Base-by-base conservation (phyloP, 257 asterid species). In the Perilla frutescens region DNA sequence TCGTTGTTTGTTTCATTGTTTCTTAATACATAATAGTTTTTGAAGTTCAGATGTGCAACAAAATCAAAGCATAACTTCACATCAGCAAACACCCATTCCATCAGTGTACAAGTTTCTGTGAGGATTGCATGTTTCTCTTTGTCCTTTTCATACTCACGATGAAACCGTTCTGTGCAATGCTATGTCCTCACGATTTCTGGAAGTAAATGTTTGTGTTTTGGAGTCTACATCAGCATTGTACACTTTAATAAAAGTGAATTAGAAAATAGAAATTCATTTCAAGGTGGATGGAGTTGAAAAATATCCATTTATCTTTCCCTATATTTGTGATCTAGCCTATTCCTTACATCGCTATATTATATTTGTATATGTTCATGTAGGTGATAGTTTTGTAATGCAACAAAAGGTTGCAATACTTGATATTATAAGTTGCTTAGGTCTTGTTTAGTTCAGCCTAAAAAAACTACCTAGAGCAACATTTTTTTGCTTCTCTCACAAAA, bases 1-100 rank as follows among this genome's bases (percentile, higher is more conserved):
- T 6, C 49, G 45, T 40, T 69, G 56, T 45, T 29, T 26, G 58
- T 80, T 36, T 49, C 43, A 77, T 31, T 65, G 56, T 60, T 15
- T 10, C 20, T 40, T 44, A 4, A 34, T 34, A 15, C 56, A 54
- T 48, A 41, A 32, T 20, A 34, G 57, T 9, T 12, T 56, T 36
- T 61, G 9, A 69, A 49, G 36, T n/a, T 13, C 63, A 26, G 39
- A 39, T 73, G 36, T 40, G 49, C 65, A 66, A 36, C 37, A 15
- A 48, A 58, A 69, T 57, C 63, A 31, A 53, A 57, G 67, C 50
- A 54, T 48, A 9, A 37, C 44, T n/a, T 39, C 45, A 50, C 9
- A 39, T 53, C 62, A 60, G 9, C 15, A 26, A 20, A 36, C 60
- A 37, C 47, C 48, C 36, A 8, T 54, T 57, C 13, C 32, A 15